phyloP scores from a whole-genome alignment of 2,329 filamentous ascomycete species.

The Onygenales sp. region DNA sequence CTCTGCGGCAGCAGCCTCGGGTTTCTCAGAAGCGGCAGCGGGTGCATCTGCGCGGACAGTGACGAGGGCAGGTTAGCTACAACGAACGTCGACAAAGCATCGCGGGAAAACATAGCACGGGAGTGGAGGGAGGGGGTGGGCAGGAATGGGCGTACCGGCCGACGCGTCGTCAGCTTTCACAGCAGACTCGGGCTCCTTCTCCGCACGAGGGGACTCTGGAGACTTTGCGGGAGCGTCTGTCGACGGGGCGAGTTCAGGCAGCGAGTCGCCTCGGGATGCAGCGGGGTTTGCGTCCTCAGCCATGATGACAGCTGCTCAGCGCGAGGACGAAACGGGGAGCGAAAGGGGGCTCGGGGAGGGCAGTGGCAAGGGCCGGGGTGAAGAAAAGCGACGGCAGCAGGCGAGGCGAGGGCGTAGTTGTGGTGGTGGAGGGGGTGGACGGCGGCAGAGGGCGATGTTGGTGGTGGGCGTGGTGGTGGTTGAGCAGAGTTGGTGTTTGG shows the following conservation, averaged over 20 bases:
- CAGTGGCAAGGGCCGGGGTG: neutral
- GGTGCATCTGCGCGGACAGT: conserved; percentile 8
- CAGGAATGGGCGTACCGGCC: conserved; percentile 18
- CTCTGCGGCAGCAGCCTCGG: conserved; percentile 6
- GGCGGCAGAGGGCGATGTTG: neutral
- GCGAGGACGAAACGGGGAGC: too few species aligned
- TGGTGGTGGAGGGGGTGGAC: neutral
- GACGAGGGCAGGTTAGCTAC: conserved; percentile 1
- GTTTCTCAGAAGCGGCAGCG: conserved; percentile 19
- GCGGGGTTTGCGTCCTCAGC: conserved; percentile 29
- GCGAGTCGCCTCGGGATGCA: conserved; percentile 23
- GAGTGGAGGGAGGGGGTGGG: neutral
- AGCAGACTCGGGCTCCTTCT: conserved; percentile 16
- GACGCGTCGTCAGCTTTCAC: conserved; percentile 19
- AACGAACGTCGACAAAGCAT: neutral
- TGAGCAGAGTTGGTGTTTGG: conserved; percentile 17
- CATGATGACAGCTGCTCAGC: conserved; percentile 17
- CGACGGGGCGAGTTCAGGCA: conserved; percentile 19
- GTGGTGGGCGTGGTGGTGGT: neutral
- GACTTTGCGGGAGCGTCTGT: conserved; percentile 14
- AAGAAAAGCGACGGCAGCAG: conserved; percentile 1
- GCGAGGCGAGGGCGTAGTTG: neutral
- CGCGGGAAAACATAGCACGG: neutral
- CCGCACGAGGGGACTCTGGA: conserved; percentile 13
- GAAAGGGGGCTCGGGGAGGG: neutral